Base-by-base conservation (phyloP, 805 yeast genomes). In the Metschnikowia colocasiae region DNA sequence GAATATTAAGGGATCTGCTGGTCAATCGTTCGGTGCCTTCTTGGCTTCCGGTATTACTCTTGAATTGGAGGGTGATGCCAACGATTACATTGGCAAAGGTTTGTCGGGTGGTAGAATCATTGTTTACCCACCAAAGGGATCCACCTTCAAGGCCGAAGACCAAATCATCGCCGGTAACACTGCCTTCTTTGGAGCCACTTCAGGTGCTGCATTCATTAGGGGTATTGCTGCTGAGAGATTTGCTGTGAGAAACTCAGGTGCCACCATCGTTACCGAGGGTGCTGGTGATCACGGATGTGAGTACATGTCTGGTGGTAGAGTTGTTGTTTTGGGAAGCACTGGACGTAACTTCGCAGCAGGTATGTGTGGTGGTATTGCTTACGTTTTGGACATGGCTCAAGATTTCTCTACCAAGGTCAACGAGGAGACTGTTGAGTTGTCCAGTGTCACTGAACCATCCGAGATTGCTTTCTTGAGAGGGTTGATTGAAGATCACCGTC, bases 231-330 rank as follows among this genome's bases (percentile, higher is more conserved):
- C 99, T 54, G 99, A 92, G 76, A 83, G 99, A 69, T 92, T 92
- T 67, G 96, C 95, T 16, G 99, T 92, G 50, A 87, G 99, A 76
- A 92, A 92, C 79, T 94, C 98, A 26, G 99, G 99, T 69, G 98
- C 98, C 36, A 85, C 85, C 47, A 94, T 96, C 54, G 97, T 94
- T 52, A 90, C 89, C 56, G 99, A 92, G 71, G 97, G 96, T 63
- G 84, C 87, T 54, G 99, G 99, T 74, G 97, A 92, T 68, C 97
- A 92, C 67, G 99, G 99, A 44, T 92, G 97, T 74, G 99, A 92
- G 73, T 92, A 92, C 73, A 92, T 92, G 99, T 91, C 98, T 58
- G 98, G 99, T 67, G 99, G 99, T 65, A 82, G 98, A 60, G 96
- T 94, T 52, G 89, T 92, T 63, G 90, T 92, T 40, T 79, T 92